Base-by-base conservation (phyloP, 164 flowering plant genomes). In the Vitis rupestris region DNA sequence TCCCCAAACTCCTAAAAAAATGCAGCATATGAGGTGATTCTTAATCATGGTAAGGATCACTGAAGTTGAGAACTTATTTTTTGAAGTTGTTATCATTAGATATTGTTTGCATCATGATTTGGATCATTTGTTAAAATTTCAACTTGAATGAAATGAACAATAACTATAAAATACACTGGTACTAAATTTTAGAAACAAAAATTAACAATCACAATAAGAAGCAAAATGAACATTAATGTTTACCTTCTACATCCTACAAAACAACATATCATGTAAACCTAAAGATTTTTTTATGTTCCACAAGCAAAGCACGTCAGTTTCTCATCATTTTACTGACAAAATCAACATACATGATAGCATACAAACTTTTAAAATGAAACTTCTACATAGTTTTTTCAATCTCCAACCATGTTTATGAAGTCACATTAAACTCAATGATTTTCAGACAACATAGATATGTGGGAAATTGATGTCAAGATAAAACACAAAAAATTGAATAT, bases 181-280 rank as follows among this genome's bases (percentile, higher is more conserved):
- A 44, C 10, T 44, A 6, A n/a, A 16, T 14, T 27, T 47, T 48
- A 8, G 17, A 53, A 50, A 23, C 66, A 17, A 44, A 47, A 19
- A 4, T 9, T 23, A 23, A 23, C 27, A 23, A 23, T 23, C 27
- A 61, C 9, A 50, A 37, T 57, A 63, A 27, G 13, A n/a, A n/a
- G 7, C 16, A 9, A 17, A 57, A 37, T 23, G 27, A 52, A 30
- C 50, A 65, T 13, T 63, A 51, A 14, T 12, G 4, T 19, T 66
- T 73, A 93, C 97, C 97, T 92, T 80, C 97, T 97, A 84, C 95
- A 92, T 57, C 96, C 97, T 19, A 91, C 83, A 83, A 92, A 95
- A 68, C 97, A 98, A 83, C 98, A 95, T 16, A 95, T 91, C 68
- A 94, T 61, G 64, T 98, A 94, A 58, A 88, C 84, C 96, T 97